Evolutionary conservation across 495 filamentous ascomycete species (phyloP).

Genomic region (Cryomyces minteri): DNA sequence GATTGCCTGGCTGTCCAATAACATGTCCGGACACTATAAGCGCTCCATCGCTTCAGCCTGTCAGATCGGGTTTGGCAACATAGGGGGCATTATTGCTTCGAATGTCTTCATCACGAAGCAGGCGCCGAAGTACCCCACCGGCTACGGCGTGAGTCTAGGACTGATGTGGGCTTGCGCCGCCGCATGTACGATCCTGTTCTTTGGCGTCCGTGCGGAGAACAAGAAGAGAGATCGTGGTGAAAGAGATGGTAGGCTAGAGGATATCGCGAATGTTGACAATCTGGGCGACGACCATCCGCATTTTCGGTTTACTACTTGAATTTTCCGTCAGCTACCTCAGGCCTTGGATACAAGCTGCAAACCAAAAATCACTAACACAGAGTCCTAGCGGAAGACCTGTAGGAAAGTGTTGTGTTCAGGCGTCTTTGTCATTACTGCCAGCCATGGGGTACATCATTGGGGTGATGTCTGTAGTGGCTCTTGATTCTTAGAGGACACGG

Average conservation of each 20-base stretch:
- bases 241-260: constrained; percentile 32
- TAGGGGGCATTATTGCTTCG: constrained; percentile 22
- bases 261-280: constrained; percentile 27
- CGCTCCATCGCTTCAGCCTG: constrained; percentile 28
- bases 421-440: too few relatives aligned
- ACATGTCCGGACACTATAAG: constrained; percentile 17
- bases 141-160: constrained; percentile 21
- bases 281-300: constrained; percentile 41
- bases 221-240: constrained; percentile 25
- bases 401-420: too few relatives aligned
- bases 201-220: constrained; percentile 20
- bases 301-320: constrained; percentile 27
- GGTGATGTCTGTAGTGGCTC: too few relatives aligned
- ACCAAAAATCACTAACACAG: too few relatives aligned
- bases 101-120: constrained; percentile 21
- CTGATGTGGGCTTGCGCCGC: constrained; percentile 31
- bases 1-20: constrained; percentile 19
- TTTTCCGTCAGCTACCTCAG: too few relatives aligned
- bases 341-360: too few relatives aligned
- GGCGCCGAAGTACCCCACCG: constrained; percentile 18
- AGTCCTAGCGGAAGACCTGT: too few relatives aligned
- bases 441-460: too few relatives aligned
- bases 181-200: constrained; percentile 22
- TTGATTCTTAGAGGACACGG: too few relatives aligned
- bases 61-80: constrained; percentile 30